Evolutionary conservation across 2,329 filamentous ascomycete genomes (phyloP).

Genomic region (Fusarium sp.): DNA sequence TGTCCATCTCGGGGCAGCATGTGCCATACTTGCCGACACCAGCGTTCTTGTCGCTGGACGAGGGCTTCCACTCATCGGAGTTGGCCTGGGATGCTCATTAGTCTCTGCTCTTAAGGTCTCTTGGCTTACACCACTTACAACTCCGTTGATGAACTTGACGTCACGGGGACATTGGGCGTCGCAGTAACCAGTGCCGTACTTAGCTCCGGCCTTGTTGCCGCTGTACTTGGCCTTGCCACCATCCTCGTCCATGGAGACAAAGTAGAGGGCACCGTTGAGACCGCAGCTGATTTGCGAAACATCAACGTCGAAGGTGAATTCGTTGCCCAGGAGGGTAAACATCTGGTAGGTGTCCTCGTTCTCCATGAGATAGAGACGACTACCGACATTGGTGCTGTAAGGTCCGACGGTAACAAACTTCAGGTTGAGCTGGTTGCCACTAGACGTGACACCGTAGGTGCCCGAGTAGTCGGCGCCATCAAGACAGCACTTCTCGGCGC

Average conservation of each 20-base stretch:
- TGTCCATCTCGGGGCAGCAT: conserved; percentile 76
- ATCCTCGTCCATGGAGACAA: conserved; percentile 73
- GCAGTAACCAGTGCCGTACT: conserved; percentile 73
- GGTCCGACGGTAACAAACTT: conserved; percentile 70
- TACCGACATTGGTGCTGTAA: conserved; percentile 64
- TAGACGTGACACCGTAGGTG: conserved; percentile 70
- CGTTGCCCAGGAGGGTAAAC: conserved; percentile 76
- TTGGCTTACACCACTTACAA: conserved; percentile 51
- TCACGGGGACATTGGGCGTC: conserved; percentile 69
- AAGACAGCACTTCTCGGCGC: conserved; percentile 66
- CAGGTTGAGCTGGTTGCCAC: conserved; percentile 66
- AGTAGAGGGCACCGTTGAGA: conserved; percentile 80
- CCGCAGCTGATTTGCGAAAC: conserved; percentile 78
- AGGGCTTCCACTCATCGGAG: conserved; percentile 66
- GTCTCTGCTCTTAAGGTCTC: conserved; percentile 34
- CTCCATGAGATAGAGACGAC: conserved; percentile 77
- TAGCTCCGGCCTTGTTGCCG: conserved; percentile 68
- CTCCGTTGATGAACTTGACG: conserved; percentile 72
- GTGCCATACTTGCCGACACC: conserved; percentile 68
- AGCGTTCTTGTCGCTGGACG: conserved; percentile 68
- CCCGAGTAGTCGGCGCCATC: conserved; percentile 68
- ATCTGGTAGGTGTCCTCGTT: conserved; percentile 74
- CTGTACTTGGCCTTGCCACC: conserved; percentile 67
- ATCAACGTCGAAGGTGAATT: conserved; percentile 82
- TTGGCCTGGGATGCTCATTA: conserved; percentile 61